Evolutionary conservation across 192 early-diverging fungal genomes (phyloP), one percentile per base, ranked within the genome.

Genomic region (Polychytrium aggregatum): DNA sequence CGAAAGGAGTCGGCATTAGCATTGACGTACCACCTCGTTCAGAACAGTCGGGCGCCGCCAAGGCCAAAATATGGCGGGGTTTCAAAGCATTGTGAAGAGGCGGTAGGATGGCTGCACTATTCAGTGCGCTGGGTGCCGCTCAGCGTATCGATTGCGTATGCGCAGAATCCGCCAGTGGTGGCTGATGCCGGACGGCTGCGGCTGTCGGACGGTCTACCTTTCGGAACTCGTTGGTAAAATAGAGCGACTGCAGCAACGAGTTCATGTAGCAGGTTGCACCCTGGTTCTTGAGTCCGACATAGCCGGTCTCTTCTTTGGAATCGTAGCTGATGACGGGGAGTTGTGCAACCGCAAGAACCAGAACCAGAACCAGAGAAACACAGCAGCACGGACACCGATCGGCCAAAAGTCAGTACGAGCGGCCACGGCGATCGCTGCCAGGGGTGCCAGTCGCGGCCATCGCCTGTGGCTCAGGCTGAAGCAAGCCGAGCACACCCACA

Each of bases 191-290:
- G 35, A 1, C 0, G 13, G 16, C 7, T 22, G 5, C 45, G 1
- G n/a, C n/a, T n/a, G n/a, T n/a, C n/a, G n/a, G n/a, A n/a, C n/a
- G n/a, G n/a, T n/a, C n/a, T 37, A 65, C 64, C 55, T 83, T 88
- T 47, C 95, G 82, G 62, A 98, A 95, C 55, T 85, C 83, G 57
- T 82, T 93, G 13, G 91, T 95, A 56, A 86, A 95, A 55, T 86
- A 97, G 27, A 97, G 70, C 20, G 88, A 91, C 58, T 98, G 96
- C 31, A 98, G 72, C 17, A 97, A 68, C 42, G 92, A 94, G 71
- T 97, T 98, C 90, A 98, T 92, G 62, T 98, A 98, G 68, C 96
- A 92, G 0, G 96, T 98, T 1, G 92, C 91, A 16, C 92, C 96
- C 63, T 97, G 93, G 62, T 98, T 98, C 53, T 85, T 86, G 46